Evolutionary conservation across 1,139 yeast species (phyloP).

Genomic region (Meyerozyma guilliermondii): DNA sequence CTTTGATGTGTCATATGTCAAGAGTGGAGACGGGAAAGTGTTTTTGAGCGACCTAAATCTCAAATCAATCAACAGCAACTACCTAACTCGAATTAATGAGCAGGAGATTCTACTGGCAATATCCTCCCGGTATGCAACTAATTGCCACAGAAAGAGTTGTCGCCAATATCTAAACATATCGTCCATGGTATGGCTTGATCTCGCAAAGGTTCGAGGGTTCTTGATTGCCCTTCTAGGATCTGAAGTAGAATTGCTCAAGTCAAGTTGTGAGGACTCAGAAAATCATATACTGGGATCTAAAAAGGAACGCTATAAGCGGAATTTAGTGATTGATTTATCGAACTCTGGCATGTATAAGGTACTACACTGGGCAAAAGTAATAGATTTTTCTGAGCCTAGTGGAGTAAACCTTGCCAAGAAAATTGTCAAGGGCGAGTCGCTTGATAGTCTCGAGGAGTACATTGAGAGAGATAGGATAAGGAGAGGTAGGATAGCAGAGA

Average conservation of each 20-base stretch:
- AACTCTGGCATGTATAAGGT: constrained; percentile 13
- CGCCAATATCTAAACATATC: constrained; percentile 35
- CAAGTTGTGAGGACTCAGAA: not conserved
- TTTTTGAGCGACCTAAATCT: constrained; percentile 39
- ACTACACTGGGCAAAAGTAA: constrained; percentile 13
- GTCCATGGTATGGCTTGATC: constrained; percentile 51
- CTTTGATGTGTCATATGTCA: constrained; percentile 13
- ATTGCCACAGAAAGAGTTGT: constrained; percentile 4
- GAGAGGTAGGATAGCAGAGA: constrained; percentile 44
- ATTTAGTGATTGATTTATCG: constrained; percentile 7
- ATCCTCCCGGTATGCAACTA: not conserved
- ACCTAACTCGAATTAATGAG: constrained; percentile 31
- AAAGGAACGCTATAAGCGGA: not conserved
- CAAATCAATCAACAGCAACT: constrained; percentile 31
- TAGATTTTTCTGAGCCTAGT: constrained; percentile 24
- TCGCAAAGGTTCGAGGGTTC: constrained; percentile 30
- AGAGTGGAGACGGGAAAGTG: constrained; percentile 29
- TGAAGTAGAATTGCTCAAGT: not conserved
- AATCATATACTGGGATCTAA: not conserved
- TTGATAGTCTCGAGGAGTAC: constrained; percentile 26
- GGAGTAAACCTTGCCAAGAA: constrained; percentile 30
- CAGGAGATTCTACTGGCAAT: constrained; percentile 31
- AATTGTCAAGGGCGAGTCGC: constrained; percentile 28
- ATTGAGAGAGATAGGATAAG: constrained; percentile 30
- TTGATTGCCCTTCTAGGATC: constrained; percentile 10